Evolutionary conservation across 305 asterid species (phyloP), one percentile per base, ranked within the genome.

Genomic region (Solanum hybrid): DNA sequence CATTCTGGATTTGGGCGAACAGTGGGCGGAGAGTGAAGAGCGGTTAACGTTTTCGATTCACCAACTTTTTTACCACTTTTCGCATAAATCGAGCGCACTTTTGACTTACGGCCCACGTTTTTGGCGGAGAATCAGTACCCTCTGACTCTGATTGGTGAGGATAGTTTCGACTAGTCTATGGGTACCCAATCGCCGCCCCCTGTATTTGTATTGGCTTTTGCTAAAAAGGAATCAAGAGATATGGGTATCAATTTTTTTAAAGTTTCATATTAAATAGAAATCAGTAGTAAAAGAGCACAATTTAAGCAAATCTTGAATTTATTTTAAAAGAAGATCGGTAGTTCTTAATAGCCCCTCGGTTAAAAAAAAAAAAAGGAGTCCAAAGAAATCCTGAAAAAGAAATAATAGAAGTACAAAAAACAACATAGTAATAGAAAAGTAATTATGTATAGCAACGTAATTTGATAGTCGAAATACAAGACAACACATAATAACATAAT

Each of bases 1-100:
- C 99, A 97, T 96, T 45, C 38, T 88, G 61, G 87, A 45, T 82
- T 82, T 15, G 31, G 10, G 10, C 10, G 13, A 84, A 84, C 88
- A 17, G 27, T 84, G 88, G 31, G 88, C 88, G 88, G 31, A 81
- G 24, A 81, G 34, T 26, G 22, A 81, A 39, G 34, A 84, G 75
- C 39, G 29, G 88, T 84, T 17, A 51, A 51, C 24, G 29, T 84
- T 1, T 51, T 10, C 4, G 17, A 31, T 84, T 20, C 73, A 0
- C 13, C n/a, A 24, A 38, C 10, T 14, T 36, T 22, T 79, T 70
- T 36, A 79, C 86, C 65, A 26, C 68, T 88, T 26, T 65, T 68
- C 15, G 20, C 33, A 80, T 36, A 70, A 51, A 24, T 26, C 10
- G 65, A 79, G 20, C 20, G 31, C 14, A 36, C 51, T n/a, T 34